Evolutionary conservation across 208 protist genomes (phyloP), one percentile per base, ranked within the genome.

Genomic region (Leptomonas pyrrhocoris): DNA sequence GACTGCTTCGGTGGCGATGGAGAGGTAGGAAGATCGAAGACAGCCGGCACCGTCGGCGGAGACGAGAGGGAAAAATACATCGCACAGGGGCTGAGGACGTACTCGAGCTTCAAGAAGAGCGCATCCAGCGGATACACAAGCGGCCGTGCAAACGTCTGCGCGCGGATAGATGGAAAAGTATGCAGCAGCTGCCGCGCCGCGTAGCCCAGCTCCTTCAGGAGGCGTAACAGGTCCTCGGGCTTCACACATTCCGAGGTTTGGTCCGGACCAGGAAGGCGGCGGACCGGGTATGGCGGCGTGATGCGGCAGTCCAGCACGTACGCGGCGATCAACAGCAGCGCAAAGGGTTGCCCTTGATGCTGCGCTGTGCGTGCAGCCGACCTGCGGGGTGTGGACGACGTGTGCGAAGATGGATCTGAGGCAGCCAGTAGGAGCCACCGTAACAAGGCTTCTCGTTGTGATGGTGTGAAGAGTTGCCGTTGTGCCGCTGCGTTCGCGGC

Each of bases 131-230:
- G 72, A 43, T 43, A 77, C 31, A 63, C 63, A 19, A 53, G 27
- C 28, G 63, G 40, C 6, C 7, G 31, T 3, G 28, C 1, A 34
- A 49, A 61, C 27, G 48, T 46, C 8, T 50, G 72, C 34, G 28
- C 45, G 19, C 72, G 72, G 42, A 68, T 15, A 5, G 48, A 70
- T n/a, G 72, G 72, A 45, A 66, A 77, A 5, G 72, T 77, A 63
- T 71, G 72, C 21, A 77, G 54, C 31, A 77, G 50, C 42, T 77
- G 63, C 3, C 28, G 56, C 0, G 63, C 46, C 9, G 72, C 63
- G n/a, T 46, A 50, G 27, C 46, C 72, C 19, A 77, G 23, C 6
- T 66, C 63, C 23, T 6, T 43, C 23, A 77, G 31, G 31, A 70
- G 23, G 16, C 42, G 28, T 9, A 71, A 27, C 16, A 66, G 43